Base-by-base conservation (phyloP, 176 grass and related monocot genomes). In the Saccharum spontaneum region DNA sequence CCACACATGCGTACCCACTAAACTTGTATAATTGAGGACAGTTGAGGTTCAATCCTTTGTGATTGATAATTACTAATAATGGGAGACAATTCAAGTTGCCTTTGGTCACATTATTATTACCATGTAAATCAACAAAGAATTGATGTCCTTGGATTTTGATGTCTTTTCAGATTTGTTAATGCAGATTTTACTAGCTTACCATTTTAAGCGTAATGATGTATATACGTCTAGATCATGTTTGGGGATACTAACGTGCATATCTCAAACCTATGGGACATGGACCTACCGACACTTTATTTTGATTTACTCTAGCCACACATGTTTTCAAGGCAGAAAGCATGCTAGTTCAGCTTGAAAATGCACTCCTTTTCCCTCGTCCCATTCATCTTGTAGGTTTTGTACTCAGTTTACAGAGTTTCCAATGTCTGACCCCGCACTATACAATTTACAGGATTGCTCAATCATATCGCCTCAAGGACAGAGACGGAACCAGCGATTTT, bases 401-500 rank as follows among this genome's bases (percentile, higher is more conserved):
- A 70, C 62, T 81, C 22, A 45, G 12, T 78, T 67, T 67, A 49
- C 44, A 76, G 67, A 69, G 40, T 85, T 78, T 65, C 26, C 44
- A 77, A 20, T 78, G 37, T 8, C 6, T 86, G 49, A 82, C 52
- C 15, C 22, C 4, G 9, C 22, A 73, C 15, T 60, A 22, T 68
- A 83, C 24, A 86, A 67, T 66, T 86, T 73, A 64, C 84, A 95
- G 96, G 89, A 86, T 73, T 66, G 86, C 20, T 73, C 78, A 89
- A 75, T 73, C 67, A 66, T 98, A 95, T 84, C 80, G 57, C 80
- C 93, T 98, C 20, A 98, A 95, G 85, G 91, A 98, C 78, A 90
- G 90, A n/a, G n/a, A n/a, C n/a, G n/a, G n/a, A n/a, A n/a, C n/a
- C n/a, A n/a, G n/a, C n/a, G n/a, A n/a, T n/a, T n/a, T n/a, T n/a